Conservation (phyloP, 2,329 filamentous ascomycete genomes). For the Aureobasidium uvarum region DNA sequence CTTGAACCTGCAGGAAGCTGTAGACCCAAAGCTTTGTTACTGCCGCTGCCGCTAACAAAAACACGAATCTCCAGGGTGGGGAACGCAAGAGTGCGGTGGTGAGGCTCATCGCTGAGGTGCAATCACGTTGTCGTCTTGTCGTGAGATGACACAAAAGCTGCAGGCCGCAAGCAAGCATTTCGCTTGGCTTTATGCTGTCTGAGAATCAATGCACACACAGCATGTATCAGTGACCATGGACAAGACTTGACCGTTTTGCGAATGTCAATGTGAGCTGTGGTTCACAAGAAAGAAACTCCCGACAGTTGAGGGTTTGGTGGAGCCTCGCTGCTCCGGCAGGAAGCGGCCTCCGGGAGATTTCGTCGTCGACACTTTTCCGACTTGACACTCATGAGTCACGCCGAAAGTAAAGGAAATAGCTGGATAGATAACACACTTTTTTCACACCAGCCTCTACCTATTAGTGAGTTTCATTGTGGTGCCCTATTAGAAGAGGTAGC, state of each 20-base stretch:
- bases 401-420: slow-evolving; percentile 20
- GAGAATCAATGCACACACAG: not conserved
- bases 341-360: not conserved
- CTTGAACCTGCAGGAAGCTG: slow-evolving; percentile 16
- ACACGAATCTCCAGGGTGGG: slow-evolving; percentile 11
- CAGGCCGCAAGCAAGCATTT: slow-evolving; percentile 6
- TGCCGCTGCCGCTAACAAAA: slow-evolving; percentile 9
- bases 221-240: not conserved
- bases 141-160: not conserved
- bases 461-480: slow-evolving; percentile 1
- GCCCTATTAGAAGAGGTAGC: slow-evolving; percentile 14
- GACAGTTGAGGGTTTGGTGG: slow-evolving; percentile 7
- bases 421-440: slow-evolving; percentile 23
- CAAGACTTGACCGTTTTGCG: not conserved
- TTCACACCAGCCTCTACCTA: not conserved
- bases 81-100: not conserved
- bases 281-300: slow-evolving; percentile 11
- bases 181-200: slow-evolving; percentile 1
- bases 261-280: not conserved
- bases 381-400: slow-evolving; percentile 22
- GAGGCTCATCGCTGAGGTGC: not conserved
- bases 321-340: slow-evolving; percentile 9
- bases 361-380: slow-evolving; percentile 7
- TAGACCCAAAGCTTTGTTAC: slow-evolving; percentile 5
- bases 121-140: not conserved